phyloP scores from a whole-genome alignment of 208 protist genomes.

The Trypanosoma mega region DNA sequence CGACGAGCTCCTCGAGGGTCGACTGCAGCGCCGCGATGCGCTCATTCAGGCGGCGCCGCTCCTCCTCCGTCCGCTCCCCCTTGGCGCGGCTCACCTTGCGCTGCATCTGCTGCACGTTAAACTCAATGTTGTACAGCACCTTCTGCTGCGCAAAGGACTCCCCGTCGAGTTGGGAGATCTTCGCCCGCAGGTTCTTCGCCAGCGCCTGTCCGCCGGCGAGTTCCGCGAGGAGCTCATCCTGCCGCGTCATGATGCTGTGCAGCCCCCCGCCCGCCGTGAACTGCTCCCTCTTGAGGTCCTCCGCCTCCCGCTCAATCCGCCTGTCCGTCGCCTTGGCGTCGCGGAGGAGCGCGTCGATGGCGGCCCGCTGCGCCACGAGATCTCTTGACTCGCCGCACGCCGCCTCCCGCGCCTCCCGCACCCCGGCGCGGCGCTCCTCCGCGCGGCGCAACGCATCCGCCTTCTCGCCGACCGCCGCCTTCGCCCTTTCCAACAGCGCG shows the following conservation, averaged over 20 bases:
- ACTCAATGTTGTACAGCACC: constrained; percentile 94
- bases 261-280: constrained; percentile 88
- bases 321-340: constrained; percentile 56
- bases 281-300: constrained; percentile 73
- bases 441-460: constrained; percentile 31
- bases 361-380: constrained; percentile 56
- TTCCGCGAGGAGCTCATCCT: constrained; percentile 76
- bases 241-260: constrained; percentile 45
- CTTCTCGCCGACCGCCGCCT: constrained; percentile 36
- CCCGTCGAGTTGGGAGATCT: constrained; percentile 81
- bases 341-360: constrained; percentile 57
- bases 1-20: constrained; percentile 76
- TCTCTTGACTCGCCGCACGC: constrained; percentile 48
- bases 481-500: constrained; percentile 31
- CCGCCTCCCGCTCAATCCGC: constrained; percentile 66
- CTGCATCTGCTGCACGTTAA: constrained; percentile 95
- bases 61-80: constrained; percentile 91
- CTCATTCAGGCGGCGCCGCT: constrained; percentile 80
- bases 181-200: constrained; percentile 81
- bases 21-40: constrained; percentile 86
- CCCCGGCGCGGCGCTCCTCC: constrained; percentile 24
- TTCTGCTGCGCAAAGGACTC: constrained; percentile 92
- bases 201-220: constrained; percentile 83
- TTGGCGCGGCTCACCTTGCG: constrained; percentile 89
- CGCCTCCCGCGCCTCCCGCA: constrained; percentile 32